A percentile compares a stretch with the other conserved stretches of the same genome.
Evolutionary conservation across 768 basidiomycete species (phyloP).

Genomic region (Phlegmacium glaucopus): DNA sequence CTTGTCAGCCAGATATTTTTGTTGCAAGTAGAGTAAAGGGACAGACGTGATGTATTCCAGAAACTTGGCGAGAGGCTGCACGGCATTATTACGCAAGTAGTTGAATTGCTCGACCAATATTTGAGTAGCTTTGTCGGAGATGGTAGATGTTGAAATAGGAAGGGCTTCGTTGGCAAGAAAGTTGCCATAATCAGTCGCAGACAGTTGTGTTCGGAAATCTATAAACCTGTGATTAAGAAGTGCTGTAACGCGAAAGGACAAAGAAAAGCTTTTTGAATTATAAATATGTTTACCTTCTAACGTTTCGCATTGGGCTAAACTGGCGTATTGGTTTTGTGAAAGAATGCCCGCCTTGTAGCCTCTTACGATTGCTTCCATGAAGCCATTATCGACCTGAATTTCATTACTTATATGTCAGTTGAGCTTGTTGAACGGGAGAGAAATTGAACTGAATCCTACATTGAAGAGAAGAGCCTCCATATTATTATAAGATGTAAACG

Average conservation of each 20-base stretch:
- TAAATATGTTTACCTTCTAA: conserved; percentile 79
- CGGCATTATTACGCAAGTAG: conserved; percentile 86
- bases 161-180: conserved; percentile 96
- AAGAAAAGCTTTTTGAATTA: too few relatives aligned
- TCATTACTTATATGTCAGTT: conserved; percentile 21
- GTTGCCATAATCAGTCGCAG: conserved; percentile 96
- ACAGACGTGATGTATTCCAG: conserved; percentile 97
- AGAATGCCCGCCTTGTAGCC: conserved; percentile 95
- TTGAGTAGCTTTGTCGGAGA: conserved; percentile 95
- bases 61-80: conserved; percentile 87
- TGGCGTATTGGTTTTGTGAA: conserved; percentile 85
- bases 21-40: background rate
- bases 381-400: conserved; percentile 65
- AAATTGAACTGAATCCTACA: conserved; percentile 36
- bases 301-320: conserved; percentile 95
- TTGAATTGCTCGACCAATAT: conserved; percentile 97
- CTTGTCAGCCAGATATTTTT: conserved; percentile 8
- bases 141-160: conserved; percentile 90
- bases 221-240: conserved; percentile 5
- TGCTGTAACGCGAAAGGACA: background rate
- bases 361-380: conserved; percentile 78
- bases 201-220: conserved; percentile 96
- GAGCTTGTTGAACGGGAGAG: conserved; percentile 11
- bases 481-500: conserved; percentile 7
- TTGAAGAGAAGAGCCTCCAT: conserved; percentile 94